These are phyloP conservation scores for Populus tomentosa DNA, from an alignment of 441 rosid genomes.

Conservation along the genomic window DNA sequence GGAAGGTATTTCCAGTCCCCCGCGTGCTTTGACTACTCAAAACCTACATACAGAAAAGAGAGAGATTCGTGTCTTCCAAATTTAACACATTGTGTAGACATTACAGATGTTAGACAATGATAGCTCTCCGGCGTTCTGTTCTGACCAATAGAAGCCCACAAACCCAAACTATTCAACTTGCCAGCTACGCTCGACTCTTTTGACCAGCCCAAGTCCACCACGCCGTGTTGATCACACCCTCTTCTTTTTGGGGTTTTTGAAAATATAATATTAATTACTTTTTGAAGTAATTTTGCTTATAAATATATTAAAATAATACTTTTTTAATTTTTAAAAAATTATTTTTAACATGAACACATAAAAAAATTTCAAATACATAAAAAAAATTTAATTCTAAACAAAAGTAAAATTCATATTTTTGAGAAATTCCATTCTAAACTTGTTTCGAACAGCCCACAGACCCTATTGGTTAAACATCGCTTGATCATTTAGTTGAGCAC, in stretches of 20 bases:
- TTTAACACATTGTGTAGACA: not conserved
- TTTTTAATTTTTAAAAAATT: too few species aligned
- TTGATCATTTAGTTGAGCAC: not conserved
- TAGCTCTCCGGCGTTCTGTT: constrained; percentile 13
- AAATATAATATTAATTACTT: too few species aligned
- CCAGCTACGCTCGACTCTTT: constrained; percentile 21
- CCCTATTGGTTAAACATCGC: not conserved
- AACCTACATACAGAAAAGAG: constrained; percentile 6
- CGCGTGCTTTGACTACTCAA: constrained; percentile 25
- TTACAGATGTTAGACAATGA: constrained; percentile 13
- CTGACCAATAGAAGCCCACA: constrained; percentile 11
- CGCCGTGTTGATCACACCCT: too few species aligned
- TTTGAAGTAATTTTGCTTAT: too few species aligned
- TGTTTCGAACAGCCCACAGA: too few species aligned
- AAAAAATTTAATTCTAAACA: too few species aligned
- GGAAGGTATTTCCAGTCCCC: not conserved
- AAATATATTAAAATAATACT: too few species aligned
- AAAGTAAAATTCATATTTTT: too few species aligned
- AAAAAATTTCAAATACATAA: too few species aligned
- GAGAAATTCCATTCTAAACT: not conserved
- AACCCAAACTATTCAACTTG: not conserved
- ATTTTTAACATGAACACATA: too few species aligned
- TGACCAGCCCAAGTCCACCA: constrained; percentile 11
- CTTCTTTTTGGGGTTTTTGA: too few species aligned
- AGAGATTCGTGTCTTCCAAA: not conserved